phyloP scores from a whole-genome alignment of 2,329 filamentous ascomycete species.

The Chaetomium olivaceum region DNA sequence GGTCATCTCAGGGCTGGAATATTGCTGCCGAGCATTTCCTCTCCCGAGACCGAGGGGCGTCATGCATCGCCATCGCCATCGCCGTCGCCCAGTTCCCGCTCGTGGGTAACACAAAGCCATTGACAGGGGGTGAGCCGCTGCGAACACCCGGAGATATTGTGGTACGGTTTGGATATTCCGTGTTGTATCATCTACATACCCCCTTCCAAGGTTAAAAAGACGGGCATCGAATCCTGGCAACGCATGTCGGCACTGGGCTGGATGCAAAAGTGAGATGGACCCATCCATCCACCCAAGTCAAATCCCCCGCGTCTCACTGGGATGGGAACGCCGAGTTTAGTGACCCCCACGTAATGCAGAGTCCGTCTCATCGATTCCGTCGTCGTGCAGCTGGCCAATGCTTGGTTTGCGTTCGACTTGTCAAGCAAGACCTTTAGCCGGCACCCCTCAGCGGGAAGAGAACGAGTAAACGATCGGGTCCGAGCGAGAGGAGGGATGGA shows the following conservation, averaged over 20 bases:
- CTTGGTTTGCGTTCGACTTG: neutral
- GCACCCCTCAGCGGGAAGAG: slow-evolving; percentile 3
- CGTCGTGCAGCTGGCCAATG: slow-evolving; percentile 9
- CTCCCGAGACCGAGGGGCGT: neutral
- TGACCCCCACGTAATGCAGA: slow-evolving; percentile 14
- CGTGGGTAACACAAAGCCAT: neutral
- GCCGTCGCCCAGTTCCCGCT: neutral
- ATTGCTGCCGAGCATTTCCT: neutral
- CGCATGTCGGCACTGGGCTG: neutral
- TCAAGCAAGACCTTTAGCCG: neutral
- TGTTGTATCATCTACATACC: neutral
- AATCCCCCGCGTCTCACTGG: neutral
- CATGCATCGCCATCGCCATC: neutral
- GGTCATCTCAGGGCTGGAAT: neutral
- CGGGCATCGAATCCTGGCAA: neutral
- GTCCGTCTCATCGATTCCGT: neutral
- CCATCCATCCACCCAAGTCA: neutral
- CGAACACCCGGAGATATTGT: neutral
- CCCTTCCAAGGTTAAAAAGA: neutral
- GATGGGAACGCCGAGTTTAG: neutral
- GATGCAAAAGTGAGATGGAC: neutral
- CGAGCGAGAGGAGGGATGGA: neutral
- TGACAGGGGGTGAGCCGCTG: neutral
- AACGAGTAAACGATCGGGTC: neutral
- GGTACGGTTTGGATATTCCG: neutral